A percentile compares a stretch with the other conserved stretches of the same genome.
These are phyloP conservation scores for Penicillium canescens DNA, from an alignment of 495 filamentous ascomycete genomes.

Conservation along the genomic window DNA sequence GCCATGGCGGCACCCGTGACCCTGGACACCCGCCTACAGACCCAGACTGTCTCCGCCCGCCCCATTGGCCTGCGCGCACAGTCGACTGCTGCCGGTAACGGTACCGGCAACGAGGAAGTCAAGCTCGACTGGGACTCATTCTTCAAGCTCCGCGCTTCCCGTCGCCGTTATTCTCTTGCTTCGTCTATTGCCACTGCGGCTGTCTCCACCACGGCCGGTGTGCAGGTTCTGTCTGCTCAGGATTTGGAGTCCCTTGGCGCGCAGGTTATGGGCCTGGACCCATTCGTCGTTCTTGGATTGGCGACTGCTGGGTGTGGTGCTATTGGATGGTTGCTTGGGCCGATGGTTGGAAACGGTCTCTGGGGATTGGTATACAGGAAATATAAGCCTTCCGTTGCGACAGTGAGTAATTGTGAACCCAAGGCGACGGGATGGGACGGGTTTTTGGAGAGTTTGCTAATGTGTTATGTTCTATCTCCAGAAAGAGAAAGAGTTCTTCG, in stretches of 20 bases:
- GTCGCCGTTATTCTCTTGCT: conserved; percentile 77
- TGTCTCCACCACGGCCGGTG: conserved; percentile 58
- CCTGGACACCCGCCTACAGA: conserved; percentile 19
- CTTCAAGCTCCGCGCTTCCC: conserved; percentile 82
- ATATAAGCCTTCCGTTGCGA: conserved; percentile 64
- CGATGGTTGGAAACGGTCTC: conserved; percentile 70
- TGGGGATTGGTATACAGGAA: conserved; percentile 72
- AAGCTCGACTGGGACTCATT: conserved; percentile 89
- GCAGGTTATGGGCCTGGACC: conserved; percentile 77
- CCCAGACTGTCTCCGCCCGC: conserved; percentile 20
- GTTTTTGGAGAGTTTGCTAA: neutral
- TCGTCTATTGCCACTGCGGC: conserved; percentile 67
- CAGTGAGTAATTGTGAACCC: conserved; percentile 48
- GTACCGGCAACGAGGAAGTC: conserved; percentile 22
- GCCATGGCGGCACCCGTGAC: conserved; percentile 10
- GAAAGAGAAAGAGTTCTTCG: conserved; percentile 93
- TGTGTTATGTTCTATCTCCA: conserved; percentile 27
- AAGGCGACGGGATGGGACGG: neutral
- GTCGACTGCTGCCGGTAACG: conserved; percentile 27
- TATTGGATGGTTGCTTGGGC: conserved; percentile 83
- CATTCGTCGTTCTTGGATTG: conserved; percentile 78
- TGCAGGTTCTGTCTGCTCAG: conserved; percentile 60
- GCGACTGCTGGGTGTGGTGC: conserved; percentile 70
- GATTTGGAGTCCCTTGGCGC: conserved; percentile 67
- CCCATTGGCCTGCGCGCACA: conserved; percentile 36